Conservation (phyloP, 495 filamentous ascomycete species). For the Trichodelitschia bisporula region DNA sequence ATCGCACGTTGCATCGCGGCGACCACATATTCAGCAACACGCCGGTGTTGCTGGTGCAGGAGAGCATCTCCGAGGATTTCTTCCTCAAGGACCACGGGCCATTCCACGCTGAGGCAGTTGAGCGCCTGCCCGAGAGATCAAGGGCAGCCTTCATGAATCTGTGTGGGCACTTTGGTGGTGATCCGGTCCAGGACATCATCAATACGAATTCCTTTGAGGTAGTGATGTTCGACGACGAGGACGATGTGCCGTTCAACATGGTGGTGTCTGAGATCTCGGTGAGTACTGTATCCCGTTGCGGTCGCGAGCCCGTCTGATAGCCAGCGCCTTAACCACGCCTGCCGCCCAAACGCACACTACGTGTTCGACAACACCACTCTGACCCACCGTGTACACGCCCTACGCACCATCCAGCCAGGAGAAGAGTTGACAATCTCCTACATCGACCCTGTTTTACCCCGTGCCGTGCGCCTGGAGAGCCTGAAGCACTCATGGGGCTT, state of each 20-base stretch:
- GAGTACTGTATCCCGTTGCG: too few species aligned
- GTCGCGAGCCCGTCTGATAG: too few species aligned
- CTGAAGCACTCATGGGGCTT: background rate
- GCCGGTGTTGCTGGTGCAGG: background rate
- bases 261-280: background rate
- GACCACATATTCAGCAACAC: background rate
- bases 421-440: background rate
- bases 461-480: background rate
- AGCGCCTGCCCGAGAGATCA: background rate
- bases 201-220: slow-evolving; percentile 1
- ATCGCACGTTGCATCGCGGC: background rate
- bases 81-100: background rate
- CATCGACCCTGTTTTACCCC: background rate
- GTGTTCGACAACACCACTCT: background rate
- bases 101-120: background rate
- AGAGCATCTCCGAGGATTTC: background rate
- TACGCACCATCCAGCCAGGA: background rate
- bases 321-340: slow-evolving; percentile 1
- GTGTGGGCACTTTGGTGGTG: slow-evolving; percentile 1
- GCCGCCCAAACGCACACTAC: background rate
- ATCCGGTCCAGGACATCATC: background rate
- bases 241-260: background rate
- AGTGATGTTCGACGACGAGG: background rate
- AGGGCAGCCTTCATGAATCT: background rate
- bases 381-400: background rate